Conservation (phyloP, 768 basidiomycete genomes). For the Amanita pseudoporphyria region DNA sequence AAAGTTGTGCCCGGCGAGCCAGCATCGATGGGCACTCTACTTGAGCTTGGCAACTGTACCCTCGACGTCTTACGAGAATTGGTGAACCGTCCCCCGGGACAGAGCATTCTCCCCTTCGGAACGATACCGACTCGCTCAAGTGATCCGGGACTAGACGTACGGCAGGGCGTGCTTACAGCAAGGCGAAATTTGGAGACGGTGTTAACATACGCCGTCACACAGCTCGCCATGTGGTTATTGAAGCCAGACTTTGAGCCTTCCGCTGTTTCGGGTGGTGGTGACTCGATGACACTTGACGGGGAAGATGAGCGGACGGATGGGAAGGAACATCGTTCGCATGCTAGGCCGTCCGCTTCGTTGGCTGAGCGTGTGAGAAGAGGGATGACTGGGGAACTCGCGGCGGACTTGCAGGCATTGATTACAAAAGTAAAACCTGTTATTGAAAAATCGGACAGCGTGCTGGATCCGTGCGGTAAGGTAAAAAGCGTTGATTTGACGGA, state of each 20-base stretch:
- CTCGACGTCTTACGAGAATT: constrained; percentile 67
- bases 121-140: constrained; percentile 18
- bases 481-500: too few species aligned
- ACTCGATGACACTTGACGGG: constrained; percentile 23
- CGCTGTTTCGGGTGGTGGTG: constrained; percentile 30
- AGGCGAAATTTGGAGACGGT: constrained; percentile 59
- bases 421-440: too few species aligned
- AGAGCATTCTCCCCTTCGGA: constrained; percentile 30
- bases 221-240: constrained; percentile 70
- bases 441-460: too few species aligned
- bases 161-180: constrained; percentile 45
- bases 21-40: constrained; percentile 75
- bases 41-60: too few species aligned
- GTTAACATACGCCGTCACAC: constrained; percentile 62
- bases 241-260: constrained; percentile 56
- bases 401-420: constrained; percentile 58
- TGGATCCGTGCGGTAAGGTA: too few species aligned
- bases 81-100: constrained; percentile 48
- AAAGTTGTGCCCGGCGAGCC: constrained; percentile 79
- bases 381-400: too few species aligned
- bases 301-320: constrained; percentile 10
- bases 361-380: too few species aligned
- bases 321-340: constrained; percentile 30
- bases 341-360: too few species aligned
- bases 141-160: constrained; percentile 37